Evolutionary conservation across 371 early-diverging fungal species (phyloP), one percentile per base, ranked within the genome.

Genomic region (Choanephora cucurbitarum): DNA sequence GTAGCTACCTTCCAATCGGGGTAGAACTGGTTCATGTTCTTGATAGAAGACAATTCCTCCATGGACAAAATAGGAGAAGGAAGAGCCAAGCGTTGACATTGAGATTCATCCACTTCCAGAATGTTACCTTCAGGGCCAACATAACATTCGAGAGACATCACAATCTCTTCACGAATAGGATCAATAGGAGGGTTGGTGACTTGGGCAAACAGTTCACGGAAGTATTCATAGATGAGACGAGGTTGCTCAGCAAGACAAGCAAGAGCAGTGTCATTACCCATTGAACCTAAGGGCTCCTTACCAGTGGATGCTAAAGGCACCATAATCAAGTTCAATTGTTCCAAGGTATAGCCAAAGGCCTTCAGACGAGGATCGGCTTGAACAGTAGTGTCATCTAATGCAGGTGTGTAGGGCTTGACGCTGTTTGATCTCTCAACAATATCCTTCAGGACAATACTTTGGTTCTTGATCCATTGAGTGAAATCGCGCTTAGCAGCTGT

Each of bases 101-200:
- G 96, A 14, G 60, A 60, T 54, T 84, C 83, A 11, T 87, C 78
- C 45, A 94, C 82, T 62, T 93, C 94, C 32, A 97, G 82, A 50
- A 96, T 77, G 63, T 97, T 98, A 46, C 95, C 95, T 69, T 92
- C 92, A 9, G 97, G 94, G 32, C 98, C 98, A 21, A 98, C 84
- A 70, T 92, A 91, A 80, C 96, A 95, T 45, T 91, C 87, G 34
- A 96, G 84, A 15, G 93, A 91, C 97, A 97, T 98, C 77, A 97
- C 95, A 61, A 97, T 91, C 56, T 91, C 90, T 75, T 98, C 97
- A 66, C 98, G 94, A 67, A 98, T 96, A 31, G 98, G 97, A 79
- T 98, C 98, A 55, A 98, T 97, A 15, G 98, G 96, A 56, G 94
- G 94, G 62, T 97, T 95, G 49, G 96, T 95, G 45, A 97, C 98